phyloP scores from a whole-genome alignment of 441 rosid species.

The Populus hybrid region DNA sequence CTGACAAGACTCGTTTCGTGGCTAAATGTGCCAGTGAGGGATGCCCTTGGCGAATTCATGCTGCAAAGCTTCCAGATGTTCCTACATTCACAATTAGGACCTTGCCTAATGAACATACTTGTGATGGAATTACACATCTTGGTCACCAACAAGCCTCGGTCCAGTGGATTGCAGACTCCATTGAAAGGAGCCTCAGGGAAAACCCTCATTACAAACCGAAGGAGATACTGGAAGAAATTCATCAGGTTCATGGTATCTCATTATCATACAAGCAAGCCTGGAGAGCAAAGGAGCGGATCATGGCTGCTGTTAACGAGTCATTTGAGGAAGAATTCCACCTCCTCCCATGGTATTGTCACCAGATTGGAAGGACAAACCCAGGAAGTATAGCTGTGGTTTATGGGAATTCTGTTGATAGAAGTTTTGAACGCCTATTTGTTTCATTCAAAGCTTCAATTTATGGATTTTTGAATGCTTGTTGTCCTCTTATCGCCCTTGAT shows the following conservation, averaged over 20 bases:
- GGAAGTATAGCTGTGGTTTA: slow-evolving; percentile 63
- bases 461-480: slow-evolving; percentile 63
- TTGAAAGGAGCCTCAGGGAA: slow-evolving; percentile 70
- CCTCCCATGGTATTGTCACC: slow-evolving; percentile 64
- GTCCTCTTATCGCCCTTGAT: slow-evolving; percentile 51
- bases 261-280: slow-evolving; percentile 92
- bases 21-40: slow-evolving; percentile 83
- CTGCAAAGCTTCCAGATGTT: slow-evolving; percentile 80
- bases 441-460: slow-evolving; percentile 63
- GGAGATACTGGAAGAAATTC: slow-evolving; percentile 86
- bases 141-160: slow-evolving; percentile 94
- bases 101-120: slow-evolving; percentile 58
- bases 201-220: too few relatives aligned
- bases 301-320: slow-evolving; percentile 61
- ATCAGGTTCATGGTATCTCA: slow-evolving; percentile 72
- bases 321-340: slow-evolving; percentile 64
- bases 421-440: slow-evolving; percentile 58
- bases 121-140: slow-evolving; percentile 76
- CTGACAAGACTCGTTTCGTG: slow-evolving; percentile 83
- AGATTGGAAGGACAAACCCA: slow-evolving; percentile 51
- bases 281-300: slow-evolving; percentile 77
- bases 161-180: slow-evolving; percentile 78
- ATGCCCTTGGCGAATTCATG: slow-evolving; percentile 91
- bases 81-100: slow-evolving; percentile 85
- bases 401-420: slow-evolving; percentile 40